Conservation (phyloP, 2,329 filamentous ascomycete species). For the Xylaria sp. region DNA sequence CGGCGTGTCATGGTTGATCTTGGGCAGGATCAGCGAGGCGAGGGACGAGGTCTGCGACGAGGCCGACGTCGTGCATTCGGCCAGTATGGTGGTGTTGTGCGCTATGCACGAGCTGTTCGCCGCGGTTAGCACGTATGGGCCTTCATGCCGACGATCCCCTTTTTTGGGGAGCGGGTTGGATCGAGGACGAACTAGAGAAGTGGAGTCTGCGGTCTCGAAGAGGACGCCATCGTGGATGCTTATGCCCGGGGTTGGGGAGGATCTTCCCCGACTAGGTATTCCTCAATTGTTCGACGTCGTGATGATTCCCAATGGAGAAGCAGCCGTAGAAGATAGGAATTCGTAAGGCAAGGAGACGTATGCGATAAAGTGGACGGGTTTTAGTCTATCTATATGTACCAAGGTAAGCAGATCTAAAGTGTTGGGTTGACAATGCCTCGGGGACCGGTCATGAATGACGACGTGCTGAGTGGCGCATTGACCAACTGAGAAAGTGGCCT, state of each 20-base stretch:
- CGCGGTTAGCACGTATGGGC: constrained; percentile 18
- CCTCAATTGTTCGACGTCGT: not conserved
- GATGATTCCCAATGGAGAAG: not conserved
- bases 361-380: constrained; percentile 5
- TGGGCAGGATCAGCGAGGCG: constrained; percentile 91
- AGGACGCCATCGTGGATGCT: constrained; percentile 65
- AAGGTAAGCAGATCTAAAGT: constrained; percentile 12
- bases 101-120: constrained; percentile 82
- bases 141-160: constrained; percentile 1
- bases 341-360: not conserved
- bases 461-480: not conserved
- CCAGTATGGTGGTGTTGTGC: constrained; percentile 87
- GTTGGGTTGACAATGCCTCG: constrained; percentile 9
- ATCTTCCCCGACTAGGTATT: not conserved
- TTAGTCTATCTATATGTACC: too few relatives aligned
- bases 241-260: not conserved
- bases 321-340: not conserved
- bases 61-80: constrained; percentile 88
- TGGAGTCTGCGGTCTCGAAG: constrained; percentile 67
- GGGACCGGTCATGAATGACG: constrained; percentile 10
- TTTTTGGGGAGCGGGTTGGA: constrained; percentile 15
- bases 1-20: constrained; percentile 78
- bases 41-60: constrained; percentile 83
- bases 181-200: constrained; percentile 68
- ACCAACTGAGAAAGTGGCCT: not conserved